Evolutionary conservation across 2,329 filamentous ascomycete species (phyloP).

Genomic region (Bretziella fagacearum): DNA sequence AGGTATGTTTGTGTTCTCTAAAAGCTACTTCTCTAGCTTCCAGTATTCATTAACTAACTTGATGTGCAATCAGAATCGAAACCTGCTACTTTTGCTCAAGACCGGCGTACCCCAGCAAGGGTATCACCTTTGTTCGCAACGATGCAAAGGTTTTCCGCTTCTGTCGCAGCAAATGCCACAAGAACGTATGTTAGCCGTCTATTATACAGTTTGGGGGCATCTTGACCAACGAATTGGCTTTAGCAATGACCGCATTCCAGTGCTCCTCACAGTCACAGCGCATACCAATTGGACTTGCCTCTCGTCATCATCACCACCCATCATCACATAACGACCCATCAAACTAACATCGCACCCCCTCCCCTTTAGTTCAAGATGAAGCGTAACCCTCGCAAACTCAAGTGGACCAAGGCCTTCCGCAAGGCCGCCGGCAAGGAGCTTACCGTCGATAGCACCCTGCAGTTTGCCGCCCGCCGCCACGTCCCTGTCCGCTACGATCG

Average conservation of each 20-base stretch:
- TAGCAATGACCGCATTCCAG: too few relatives aligned
- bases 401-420: slow-evolving; percentile 92
- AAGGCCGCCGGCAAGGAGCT: slow-evolving; percentile 64
- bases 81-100: slow-evolving; percentile 31
- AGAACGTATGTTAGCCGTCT: slow-evolving; percentile 36
- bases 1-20: slow-evolving; percentile 13
- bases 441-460: slow-evolving; percentile 86
- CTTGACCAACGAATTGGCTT: too few relatives aligned
- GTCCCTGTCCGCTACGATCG: slow-evolving; percentile 91
- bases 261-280: too few relatives aligned
- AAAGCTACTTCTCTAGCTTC: not conserved
- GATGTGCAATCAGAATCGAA: slow-evolving; percentile 24
- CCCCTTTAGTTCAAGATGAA: slow-evolving; percentile 72
- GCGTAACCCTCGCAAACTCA: slow-evolving; percentile 89
- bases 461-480: slow-evolving; percentile 85
- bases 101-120: slow-evolving; percentile 38
- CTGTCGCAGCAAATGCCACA: slow-evolving; percentile 43
- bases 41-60: slow-evolving; percentile 2
- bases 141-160: slow-evolving; percentile 37
- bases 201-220: too few relatives aligned
- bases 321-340: not conserved
- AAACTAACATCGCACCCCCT: not conserved
- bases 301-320: too few relatives aligned
- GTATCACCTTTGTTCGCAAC: slow-evolving; percentile 35
- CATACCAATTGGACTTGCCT: too few relatives aligned